phyloP scores from a whole-genome alignment of 176 grass and related monocot species.

The Carex kokanica region DNA sequence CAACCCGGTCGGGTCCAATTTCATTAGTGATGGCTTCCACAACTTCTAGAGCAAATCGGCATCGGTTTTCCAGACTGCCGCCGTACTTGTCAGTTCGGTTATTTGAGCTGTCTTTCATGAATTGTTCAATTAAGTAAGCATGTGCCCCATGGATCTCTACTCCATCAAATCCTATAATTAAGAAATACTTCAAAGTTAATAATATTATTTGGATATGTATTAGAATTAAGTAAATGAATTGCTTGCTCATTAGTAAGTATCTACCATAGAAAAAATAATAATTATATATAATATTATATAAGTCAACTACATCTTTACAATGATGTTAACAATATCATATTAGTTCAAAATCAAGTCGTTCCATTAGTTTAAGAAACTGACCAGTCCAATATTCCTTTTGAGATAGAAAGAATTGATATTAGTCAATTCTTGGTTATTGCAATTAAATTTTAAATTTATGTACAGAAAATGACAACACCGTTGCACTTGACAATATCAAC shows the following conservation, averaged over 20 bases:
- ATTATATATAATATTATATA: neutral
- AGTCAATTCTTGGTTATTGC: neutral
- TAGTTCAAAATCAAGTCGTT: neutral
- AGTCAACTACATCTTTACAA: neutral
- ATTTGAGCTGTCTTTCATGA: slow-evolving; percentile 56
- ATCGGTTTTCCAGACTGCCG: slow-evolving; percentile 32
- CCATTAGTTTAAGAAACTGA: neutral
- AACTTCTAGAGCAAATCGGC: slow-evolving; percentile 48
- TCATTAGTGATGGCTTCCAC: slow-evolving; percentile 25
- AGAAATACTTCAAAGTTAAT: neutral
- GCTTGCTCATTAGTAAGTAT: neutral
- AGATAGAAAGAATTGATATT: neutral
- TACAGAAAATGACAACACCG: neutral
- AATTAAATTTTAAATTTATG: neutral
- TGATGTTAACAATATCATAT: neutral
- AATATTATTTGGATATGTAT: neutral
- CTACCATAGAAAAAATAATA: neutral
- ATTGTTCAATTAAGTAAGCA: slow-evolving; percentile 51
- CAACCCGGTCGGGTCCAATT: slow-evolving; percentile 20
- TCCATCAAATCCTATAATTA: slow-evolving; percentile 42
- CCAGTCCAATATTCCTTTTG: neutral
- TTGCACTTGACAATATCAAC: neutral
- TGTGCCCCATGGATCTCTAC: slow-evolving; percentile 54
- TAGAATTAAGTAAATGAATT: neutral
- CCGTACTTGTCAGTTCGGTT: slow-evolving; percentile 46